Base-by-base conservation (phyloP, 2,329 filamentous ascomycete species). In the Aureobasidium sp. region DNA sequence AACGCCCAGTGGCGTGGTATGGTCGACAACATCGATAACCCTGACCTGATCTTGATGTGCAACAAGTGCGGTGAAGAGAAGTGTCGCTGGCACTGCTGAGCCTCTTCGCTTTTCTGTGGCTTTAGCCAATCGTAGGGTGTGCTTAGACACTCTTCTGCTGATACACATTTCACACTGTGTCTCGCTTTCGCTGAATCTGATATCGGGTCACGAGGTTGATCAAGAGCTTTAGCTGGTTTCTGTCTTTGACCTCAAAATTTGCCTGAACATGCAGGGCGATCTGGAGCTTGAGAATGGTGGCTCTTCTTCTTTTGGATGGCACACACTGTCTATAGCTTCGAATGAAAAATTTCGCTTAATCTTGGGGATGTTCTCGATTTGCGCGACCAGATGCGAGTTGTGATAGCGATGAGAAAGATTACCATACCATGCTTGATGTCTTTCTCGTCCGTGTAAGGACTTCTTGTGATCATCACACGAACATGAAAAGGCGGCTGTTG, bases 41-140 rank as follows among this genome's bases (percentile, higher is more conserved):
- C 12, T 24, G 9, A 13, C 17, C 5, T 59, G n/a, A 29, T 47
- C 32, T 17, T 59, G n/a, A 15, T 27, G 8, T 59, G 55, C 43
- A 27, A 6, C 29, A 59, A 59, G 43, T 59, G 55, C 43, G 32
- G 32, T 9, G 20, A 37, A 29, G 43, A 59, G 55, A 59, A 59
- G 55, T 47, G 41, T 29, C 53, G 41, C 27, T 57, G 53, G 53
- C 29, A 4, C 32, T 26, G n/a, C 27, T 51, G 12, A 51, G 20
- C 32, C 5, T 32, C 4, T 9, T 37, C 27, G 6, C 6, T 17
- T 48, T 32, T 10, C n/a, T 6, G 15, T 5, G 13, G 15, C 4
- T 2, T 12, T 37, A 17, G 34, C 8, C 4, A 24, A 4, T 24
- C 8, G 20, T 20, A 20, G 7, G 47, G 7, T 12, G 6, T 50